These are phyloP conservation scores for Medicago ruthenica DNA, from an alignment of 306 rosid species.

Conservation along the genomic window DNA sequence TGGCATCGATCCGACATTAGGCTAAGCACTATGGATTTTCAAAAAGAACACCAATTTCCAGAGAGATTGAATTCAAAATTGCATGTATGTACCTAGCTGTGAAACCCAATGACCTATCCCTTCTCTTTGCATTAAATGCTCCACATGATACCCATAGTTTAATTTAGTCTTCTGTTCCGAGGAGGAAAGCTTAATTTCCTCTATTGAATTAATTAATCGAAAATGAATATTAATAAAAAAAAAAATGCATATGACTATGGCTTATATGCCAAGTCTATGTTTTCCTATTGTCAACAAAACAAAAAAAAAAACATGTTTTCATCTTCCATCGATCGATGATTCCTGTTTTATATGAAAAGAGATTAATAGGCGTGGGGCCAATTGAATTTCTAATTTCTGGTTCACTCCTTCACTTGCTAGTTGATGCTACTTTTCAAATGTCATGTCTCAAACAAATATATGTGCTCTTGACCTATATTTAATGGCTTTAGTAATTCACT, in stretches of 20 bases:
- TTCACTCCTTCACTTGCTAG: conserved; percentile 43
- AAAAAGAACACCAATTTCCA: conserved; percentile 51
- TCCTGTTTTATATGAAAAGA: background rate
- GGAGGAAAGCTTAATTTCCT: too few species aligned
- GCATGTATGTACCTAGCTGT: background rate
- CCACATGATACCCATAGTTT: conserved; percentile 69
- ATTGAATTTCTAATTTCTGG: conserved; percentile 43
- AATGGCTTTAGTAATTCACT: too few species aligned
- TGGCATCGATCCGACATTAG: conserved; percentile 64
- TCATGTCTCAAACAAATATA: too few species aligned
- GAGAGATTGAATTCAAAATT: conserved; percentile 50
- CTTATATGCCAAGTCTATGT: conserved; percentile 46
- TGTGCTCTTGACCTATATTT: too few species aligned
- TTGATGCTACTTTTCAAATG: too few species aligned
- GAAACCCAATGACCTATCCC: conserved; percentile 47
- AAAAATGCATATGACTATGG: conserved; percentile 26
- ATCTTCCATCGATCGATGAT: too few species aligned
- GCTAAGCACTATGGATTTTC: conserved; percentile 45
- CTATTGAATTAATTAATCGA: too few species aligned
- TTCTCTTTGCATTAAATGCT: conserved; percentile 64
- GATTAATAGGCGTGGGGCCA: conserved; percentile 28
- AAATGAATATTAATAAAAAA: too few species aligned
- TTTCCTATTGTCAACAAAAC: conserved; percentile 4
- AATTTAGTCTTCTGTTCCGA: conserved; percentile 50
- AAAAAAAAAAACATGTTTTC: too few species aligned